Conservation (phyloP, 352 stramenopile species). For the Elongisporangium prolatum region DNA sequence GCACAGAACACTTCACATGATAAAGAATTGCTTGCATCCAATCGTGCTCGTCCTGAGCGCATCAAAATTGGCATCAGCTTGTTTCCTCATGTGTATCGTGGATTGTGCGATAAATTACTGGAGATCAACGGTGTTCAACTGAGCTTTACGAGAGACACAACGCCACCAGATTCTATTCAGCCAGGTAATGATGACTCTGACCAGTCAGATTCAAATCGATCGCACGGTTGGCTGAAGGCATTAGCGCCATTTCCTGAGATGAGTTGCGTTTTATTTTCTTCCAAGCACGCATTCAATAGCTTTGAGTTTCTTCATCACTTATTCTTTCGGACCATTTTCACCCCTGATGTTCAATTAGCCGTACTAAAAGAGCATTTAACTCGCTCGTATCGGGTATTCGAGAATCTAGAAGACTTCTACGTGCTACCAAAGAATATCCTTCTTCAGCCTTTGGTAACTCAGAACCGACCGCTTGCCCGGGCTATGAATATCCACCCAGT, state of each 20-base stretch:
- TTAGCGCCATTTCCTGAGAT: constrained; percentile 16
- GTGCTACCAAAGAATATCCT: constrained; percentile 6
- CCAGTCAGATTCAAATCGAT: constrained; percentile 1
- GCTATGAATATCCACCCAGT: not conserved
- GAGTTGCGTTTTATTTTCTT: constrained; percentile 15
- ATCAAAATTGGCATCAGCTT: constrained; percentile 19
- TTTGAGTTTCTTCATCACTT: constrained; percentile 23
- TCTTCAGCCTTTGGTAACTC: constrained; percentile 1
- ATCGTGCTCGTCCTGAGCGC: constrained; percentile 10
- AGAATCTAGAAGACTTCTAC: constrained; percentile 6
- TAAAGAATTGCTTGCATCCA: not conserved
- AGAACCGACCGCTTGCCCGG: not conserved
- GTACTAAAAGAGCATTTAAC: constrained; percentile 13
- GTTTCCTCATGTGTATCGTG: constrained; percentile 16
- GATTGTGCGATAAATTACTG: constrained; percentile 29
- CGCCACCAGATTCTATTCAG: not conserved
- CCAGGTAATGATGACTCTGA: not conserved
- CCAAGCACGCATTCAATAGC: constrained; percentile 19
- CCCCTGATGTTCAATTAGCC: constrained; percentile 8
- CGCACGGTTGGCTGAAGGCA: constrained; percentile 18
- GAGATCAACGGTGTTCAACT: constrained; percentile 13
- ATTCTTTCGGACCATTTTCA: constrained; percentile 24
- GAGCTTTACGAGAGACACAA: constrained; percentile 7
- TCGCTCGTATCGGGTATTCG: not conserved
- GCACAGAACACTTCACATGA: not conserved